Conservation (phyloP, 202 grass and related monocot genomes). For the Zoysia matrella region DNA sequence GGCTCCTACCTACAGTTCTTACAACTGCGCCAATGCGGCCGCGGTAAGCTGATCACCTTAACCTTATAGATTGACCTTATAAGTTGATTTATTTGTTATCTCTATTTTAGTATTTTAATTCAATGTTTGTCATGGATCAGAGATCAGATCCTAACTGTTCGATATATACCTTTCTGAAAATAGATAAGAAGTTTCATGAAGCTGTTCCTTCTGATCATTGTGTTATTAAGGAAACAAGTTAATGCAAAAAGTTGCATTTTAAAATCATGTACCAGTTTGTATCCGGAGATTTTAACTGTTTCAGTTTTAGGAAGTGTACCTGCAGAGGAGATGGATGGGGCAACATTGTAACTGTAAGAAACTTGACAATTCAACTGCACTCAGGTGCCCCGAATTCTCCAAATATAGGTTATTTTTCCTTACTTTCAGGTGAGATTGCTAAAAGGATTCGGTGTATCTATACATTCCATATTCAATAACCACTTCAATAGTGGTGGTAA, state of each 20-base stretch:
- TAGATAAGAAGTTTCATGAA: conserved; percentile 70
- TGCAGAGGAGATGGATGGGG: too few relatives aligned
- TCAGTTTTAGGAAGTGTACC: conserved; percentile 56
- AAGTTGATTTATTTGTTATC: not conserved
- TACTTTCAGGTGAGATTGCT: conserved; percentile 68
- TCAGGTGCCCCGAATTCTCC: too few relatives aligned
- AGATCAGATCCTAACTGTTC: conserved; percentile 74
- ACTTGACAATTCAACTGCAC: too few relatives aligned
- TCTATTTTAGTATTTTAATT: conserved; percentile 20
- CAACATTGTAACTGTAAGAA: too few relatives aligned
- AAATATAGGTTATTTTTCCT: conserved; percentile 41
- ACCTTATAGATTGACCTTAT: conserved; percentile 15
- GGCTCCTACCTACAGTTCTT: conserved; percentile 75
- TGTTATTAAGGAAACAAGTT: conserved; percentile 25
- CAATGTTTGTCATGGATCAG: conserved; percentile 33
- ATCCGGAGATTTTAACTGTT: not conserved
- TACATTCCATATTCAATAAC: conserved; percentile 55
- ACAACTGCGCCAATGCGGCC: conserved; percentile 55
- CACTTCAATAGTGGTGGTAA: conserved; percentile 12
- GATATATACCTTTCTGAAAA: conserved; percentile 73
- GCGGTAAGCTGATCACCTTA: conserved; percentile 53
- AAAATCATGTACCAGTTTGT: conserved; percentile 23
- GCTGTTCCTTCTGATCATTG: conserved; percentile 57
- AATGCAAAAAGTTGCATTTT: conserved; percentile 36
- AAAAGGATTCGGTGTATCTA: conserved; percentile 79